These are phyloP conservation scores for Neophaeococcomyces aloes DNA, from an alignment of 2,329 filamentous ascomycete genomes.

Conservation along the genomic window DNA sequence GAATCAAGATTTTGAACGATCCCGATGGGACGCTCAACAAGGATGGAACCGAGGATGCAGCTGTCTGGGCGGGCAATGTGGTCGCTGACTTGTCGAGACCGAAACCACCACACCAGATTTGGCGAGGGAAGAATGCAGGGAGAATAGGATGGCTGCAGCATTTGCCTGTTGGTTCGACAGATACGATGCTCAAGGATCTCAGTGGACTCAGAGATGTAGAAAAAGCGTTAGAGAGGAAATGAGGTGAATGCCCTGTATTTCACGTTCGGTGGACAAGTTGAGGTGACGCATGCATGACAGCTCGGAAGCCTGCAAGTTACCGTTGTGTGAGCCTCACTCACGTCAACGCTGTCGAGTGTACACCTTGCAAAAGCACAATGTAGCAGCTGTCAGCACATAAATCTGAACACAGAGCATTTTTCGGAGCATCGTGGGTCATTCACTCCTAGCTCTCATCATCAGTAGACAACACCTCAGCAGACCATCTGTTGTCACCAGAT, in stretches of 20 bases:
- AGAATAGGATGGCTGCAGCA: constrained; percentile 6
- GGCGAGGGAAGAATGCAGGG: constrained; percentile 9
- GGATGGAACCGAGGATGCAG: constrained; percentile 40
- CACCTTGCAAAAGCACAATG: too few relatives aligned
- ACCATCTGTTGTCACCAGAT: too few relatives aligned
- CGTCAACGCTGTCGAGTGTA: too few relatives aligned
- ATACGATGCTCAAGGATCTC: constrained; percentile 10
- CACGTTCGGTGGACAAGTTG: too few relatives aligned
- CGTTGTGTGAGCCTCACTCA: too few relatives aligned
- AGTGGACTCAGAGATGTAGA: constrained; percentile 9
- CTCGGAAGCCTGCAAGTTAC: too few relatives aligned
- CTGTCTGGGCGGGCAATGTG: constrained; percentile 45
- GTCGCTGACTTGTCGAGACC: constrained; percentile 46
- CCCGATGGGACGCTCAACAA: neutral
- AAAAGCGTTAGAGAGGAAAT: neutral
- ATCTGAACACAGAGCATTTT: too few relatives aligned
- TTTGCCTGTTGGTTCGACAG: constrained; percentile 9
- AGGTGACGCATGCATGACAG: too few relatives aligned
- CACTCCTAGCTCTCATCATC: too few relatives aligned
- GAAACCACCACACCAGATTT: constrained; percentile 20
- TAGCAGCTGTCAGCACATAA: too few relatives aligned
- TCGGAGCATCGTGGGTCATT: too few relatives aligned
- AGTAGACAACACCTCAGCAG: too few relatives aligned
- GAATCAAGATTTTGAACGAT: constrained; percentile 5
- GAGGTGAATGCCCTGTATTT: neutral